Base-by-base conservation (phyloP, 2,329 filamentous ascomycete species). In the Colletotrichum agaves region DNA sequence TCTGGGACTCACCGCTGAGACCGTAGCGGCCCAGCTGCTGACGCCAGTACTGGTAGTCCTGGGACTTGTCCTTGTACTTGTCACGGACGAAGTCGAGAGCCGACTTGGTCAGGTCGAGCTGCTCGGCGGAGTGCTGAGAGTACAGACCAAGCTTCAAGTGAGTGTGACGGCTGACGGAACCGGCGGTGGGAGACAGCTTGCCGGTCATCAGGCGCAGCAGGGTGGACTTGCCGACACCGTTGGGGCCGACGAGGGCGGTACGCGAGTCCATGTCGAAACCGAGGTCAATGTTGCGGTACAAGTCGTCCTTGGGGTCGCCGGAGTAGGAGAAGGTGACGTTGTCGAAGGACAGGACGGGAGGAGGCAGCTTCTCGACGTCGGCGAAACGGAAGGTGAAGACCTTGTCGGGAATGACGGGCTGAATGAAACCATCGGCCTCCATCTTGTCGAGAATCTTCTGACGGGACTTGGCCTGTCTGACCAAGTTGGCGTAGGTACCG, bases 371-470 rank as follows among this genome's bases (percentile, higher is more conserved):
- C 79, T 99, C 96, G 61, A 98, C 96, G 77, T 98, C 94, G 73
- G 96, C 96, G 81, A 99, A 99, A 77, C 95, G 91, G 91, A 99
- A 99, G 66, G 91, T 95, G 85, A 99, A 99, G 77, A 97, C 91
- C 70, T 90, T 88, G 83, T 99, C 96, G 71, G 88, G 83, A 63
- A 87, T 82, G 70, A 99, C 94, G 64, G 93, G 93, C 83, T 99
- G 91, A 78, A 99, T 98, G 82, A 98, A 96, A 73, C 96, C 96
- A 76, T 99, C 96, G 74, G 97, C 96, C 87, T 98, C 95, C 96
- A 99, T 99, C 91, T 99, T 99, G 88, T 99, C 96, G 73, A 98
- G 88, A 81, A 98, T 98, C 93, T 99, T 99, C 84, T 99, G 96
- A 72, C 96, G 91, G 47, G 96, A 98, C 88, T 99, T 99, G 82